Evolutionary conservation across 192 early-diverging fungal genomes (phyloP), one percentile per base, ranked within the genome.

Genomic region (Umbelopsis sp.): DNA sequence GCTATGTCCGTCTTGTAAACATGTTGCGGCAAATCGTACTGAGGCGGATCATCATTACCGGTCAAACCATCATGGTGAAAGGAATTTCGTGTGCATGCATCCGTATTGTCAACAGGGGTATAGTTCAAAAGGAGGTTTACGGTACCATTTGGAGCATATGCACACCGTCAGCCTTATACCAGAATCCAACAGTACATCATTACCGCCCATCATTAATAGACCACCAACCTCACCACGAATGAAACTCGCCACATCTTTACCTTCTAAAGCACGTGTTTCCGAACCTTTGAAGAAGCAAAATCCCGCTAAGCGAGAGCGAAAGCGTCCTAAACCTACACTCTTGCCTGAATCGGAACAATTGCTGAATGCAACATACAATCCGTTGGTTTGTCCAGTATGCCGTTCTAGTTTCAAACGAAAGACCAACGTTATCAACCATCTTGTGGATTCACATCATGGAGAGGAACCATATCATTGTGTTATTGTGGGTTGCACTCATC

Each of bases 381-480:
- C 72, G 20, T 67, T 79, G 15, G 30, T 68, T 20, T 79, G 78
- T 53, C 78, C 78, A 18, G 46, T 58, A 15, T 79, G 78, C 49
- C 68, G 58, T 6, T 12, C 70, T 3, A 8, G 41, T 33, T 72
- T 79, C 48, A 74, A 75, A 25, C 47, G 69, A 51, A 74, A 75
- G 45, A 79, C 70, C 0, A 72, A 79, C 20, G 78, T 79, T 0
- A 69, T 75, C 45, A 72, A 72, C 2, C 78, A 79, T 52, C 45
- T 79, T 13, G 65, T 66, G 4, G 69, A 69, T n/a, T 64, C 25
- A 1, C 78, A 79, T 47, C 45, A 30, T 7, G 69, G 70, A 7
- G 52, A 74, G 48, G 78, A 79, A 25, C 67, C 70, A 0, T 79
- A 75, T 30, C 73, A 70, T 18, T 79, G 78, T 49, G 49, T 75